Percentiles rank a stretch among this genome's conserved stretches.
These are phyloP conservation scores for Pseudocercospora fijiensis DNA, from an alignment of 2,329 filamentous ascomycete genomes.

Conservation along the genomic window DNA sequence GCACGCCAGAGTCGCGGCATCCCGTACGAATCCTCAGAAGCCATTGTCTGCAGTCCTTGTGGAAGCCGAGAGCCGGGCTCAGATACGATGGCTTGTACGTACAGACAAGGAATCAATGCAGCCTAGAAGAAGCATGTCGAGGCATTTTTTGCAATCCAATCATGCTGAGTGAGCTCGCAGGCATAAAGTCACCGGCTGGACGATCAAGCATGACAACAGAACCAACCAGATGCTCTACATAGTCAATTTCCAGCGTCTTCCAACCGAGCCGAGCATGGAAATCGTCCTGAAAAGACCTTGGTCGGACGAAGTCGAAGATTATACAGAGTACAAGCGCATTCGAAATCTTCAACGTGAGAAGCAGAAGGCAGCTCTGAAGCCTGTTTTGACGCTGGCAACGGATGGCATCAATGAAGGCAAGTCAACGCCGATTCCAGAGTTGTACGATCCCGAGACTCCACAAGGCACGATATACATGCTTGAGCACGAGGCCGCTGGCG, in stretches of 20 bases:
- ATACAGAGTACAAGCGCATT: slow-evolving; percentile 49
- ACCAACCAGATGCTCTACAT: slow-evolving; percentile 39
- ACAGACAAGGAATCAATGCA: neutral
- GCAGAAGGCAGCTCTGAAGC: neutral
- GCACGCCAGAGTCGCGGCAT: slow-evolving; percentile 42
- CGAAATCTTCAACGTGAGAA: slow-evolving; percentile 23
- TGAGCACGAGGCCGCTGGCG: neutral
- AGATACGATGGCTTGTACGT: slow-evolving; percentile 52
- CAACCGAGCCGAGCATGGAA: slow-evolving; percentile 36
- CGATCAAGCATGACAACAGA: slow-evolving; percentile 35
- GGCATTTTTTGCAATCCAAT: neutral
- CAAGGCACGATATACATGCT: neutral
- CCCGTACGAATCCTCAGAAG: slow-evolving; percentile 48
- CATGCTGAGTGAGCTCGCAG: slow-evolving; percentile 25
- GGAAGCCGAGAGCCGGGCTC: slow-evolving; percentile 48
- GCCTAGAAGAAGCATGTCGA: neutral
- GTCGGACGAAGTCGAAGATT: slow-evolving; percentile 50
- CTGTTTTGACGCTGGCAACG: neutral
- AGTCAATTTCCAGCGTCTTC: slow-evolving; percentile 42
- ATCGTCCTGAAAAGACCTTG: slow-evolving; percentile 43
- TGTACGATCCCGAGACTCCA: neutral
- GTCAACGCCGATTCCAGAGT: neutral
- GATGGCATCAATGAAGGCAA: neutral
- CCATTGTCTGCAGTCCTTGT: slow-evolving; percentile 47
- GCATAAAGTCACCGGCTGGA: slow-evolving; percentile 45